Percentiles rank a stretch among this genome's conserved stretches.
These are phyloP conservation scores for Annona cherimola DNA, from an alignment of 164 flowering plant species.

Conservation along the genomic window DNA sequence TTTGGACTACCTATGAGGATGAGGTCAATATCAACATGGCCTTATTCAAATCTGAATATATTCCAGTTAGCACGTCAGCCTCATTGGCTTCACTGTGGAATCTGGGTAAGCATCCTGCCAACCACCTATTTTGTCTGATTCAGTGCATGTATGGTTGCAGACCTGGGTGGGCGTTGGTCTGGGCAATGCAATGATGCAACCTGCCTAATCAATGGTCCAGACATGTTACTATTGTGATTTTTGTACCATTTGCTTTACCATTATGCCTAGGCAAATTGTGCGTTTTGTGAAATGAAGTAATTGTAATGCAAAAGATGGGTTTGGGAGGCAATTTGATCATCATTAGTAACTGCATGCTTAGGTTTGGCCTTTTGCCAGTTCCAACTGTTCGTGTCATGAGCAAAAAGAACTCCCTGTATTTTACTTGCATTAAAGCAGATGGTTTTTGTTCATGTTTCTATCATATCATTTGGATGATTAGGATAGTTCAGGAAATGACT, in stretches of 20 bases:
- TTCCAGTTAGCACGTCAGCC: neutral
- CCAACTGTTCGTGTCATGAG: neutral
- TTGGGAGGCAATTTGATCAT: neutral
- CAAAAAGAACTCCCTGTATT: neutral
- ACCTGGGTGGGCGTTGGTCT: no score
- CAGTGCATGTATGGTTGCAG: no score
- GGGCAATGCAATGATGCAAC: neutral
- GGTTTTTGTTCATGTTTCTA: neutral
- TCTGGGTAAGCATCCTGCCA: neutral
- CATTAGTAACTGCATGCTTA: neutral
- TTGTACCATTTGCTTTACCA: neutral
- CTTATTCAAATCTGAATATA: no score
- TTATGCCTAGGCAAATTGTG: neutral
- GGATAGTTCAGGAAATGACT: neutral
- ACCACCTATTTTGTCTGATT: neutral
- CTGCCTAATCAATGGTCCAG: neutral
- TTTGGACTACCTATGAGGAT: neutral
- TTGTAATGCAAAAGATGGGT: no score
- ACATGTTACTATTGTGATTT: neutral
- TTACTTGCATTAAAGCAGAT: neutral
- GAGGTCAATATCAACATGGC: neutral
- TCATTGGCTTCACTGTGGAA: neutral
- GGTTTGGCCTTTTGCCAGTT: neutral
- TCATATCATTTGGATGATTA: neutral
- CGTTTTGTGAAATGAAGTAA: neutral